Percentiles rank a stretch among this genome's conserved stretches.
phyloP scores from a whole-genome alignment of 208 protist genomes.

The Angomonas deanei region DNA sequence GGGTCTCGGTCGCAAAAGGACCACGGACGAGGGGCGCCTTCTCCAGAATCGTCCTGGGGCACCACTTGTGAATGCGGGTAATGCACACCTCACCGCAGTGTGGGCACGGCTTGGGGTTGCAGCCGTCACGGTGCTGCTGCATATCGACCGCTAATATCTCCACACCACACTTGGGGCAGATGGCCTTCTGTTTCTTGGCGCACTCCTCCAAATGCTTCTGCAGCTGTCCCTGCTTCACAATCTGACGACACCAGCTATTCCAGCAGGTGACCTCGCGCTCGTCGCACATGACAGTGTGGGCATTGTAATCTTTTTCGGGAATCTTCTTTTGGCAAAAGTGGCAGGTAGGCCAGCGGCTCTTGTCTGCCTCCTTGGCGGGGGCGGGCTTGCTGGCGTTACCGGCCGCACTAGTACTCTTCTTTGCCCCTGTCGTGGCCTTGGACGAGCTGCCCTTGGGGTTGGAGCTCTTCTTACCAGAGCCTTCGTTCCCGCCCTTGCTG shows the following conservation, averaged over 20 bases:
- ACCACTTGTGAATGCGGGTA: slow-evolving; percentile 81
- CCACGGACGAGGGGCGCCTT: slow-evolving; percentile 28
- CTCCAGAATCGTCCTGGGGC: slow-evolving; percentile 39
- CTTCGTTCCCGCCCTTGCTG: background rate
- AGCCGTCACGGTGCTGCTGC: slow-evolving; percentile 66
- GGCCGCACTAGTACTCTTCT: background rate
- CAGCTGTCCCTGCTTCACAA: slow-evolving; percentile 69
- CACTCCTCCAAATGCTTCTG: slow-evolving; percentile 79
- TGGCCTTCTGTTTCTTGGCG: slow-evolving; percentile 52
- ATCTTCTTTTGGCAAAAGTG: slow-evolving; percentile 67
- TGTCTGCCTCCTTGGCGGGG: slow-evolving; percentile 3
- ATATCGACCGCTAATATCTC: slow-evolving; percentile 63
- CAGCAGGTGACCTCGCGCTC: slow-evolving; percentile 86
- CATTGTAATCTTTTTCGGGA: slow-evolving; percentile 76
- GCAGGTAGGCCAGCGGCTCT: slow-evolving; percentile 41
- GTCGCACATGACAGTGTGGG: slow-evolving; percentile 82
- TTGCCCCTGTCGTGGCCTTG: slow-evolving; percentile 3
- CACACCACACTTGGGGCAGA: slow-evolving; percentile 76
- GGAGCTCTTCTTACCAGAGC: background rate
- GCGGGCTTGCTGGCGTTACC: background rate
- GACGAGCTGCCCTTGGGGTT: background rate
- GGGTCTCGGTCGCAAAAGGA: slow-evolving; percentile 59
- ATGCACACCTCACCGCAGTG: slow-evolving; percentile 79
- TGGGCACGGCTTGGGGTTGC: slow-evolving; percentile 58
- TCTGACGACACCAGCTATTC: slow-evolving; percentile 83